phyloP scores from a whole-genome alignment of 495 filamentous ascomycete genomes.

The Daldinia vernicosa region DNA sequence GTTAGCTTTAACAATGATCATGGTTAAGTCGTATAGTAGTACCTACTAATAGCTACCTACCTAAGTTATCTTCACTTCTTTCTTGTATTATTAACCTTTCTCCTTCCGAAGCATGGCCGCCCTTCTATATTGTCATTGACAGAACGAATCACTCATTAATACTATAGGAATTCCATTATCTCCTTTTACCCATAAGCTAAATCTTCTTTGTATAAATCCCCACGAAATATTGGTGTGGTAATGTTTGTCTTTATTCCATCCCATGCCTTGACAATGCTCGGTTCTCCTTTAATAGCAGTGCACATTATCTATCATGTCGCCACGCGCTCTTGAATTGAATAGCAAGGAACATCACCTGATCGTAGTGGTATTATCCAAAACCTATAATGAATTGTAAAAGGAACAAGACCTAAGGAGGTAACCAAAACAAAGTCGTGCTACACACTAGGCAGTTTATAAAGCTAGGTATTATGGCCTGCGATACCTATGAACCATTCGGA shows the following conservation, averaged over 20 bases:
- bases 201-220: background rate
- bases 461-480: background rate
- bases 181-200: background rate
- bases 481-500: background rate
- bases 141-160: background rate
- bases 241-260: background rate
- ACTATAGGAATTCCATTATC: background rate
- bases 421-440: background rate
- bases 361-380: background rate
- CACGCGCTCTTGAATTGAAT: background rate
- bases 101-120: background rate
- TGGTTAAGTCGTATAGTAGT: too few species aligned
- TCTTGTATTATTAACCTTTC: background rate
- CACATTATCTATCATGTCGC: background rate
- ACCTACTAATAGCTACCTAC: too few species aligned
- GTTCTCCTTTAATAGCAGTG: background rate
- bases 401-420: constrained; percentile 7
- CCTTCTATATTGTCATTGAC: background rate
- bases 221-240: background rate
- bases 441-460: constrained; percentile 9
- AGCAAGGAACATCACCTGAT: background rate
- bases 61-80: too few species aligned
- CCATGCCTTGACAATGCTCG: background rate
- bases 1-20: too few species aligned
- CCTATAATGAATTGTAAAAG: constrained; percentile 11